These are phyloP conservation scores for Lentithecium fluviatile DNA, from an alignment of 495 filamentous ascomycete species.

Conservation along the genomic window DNA sequence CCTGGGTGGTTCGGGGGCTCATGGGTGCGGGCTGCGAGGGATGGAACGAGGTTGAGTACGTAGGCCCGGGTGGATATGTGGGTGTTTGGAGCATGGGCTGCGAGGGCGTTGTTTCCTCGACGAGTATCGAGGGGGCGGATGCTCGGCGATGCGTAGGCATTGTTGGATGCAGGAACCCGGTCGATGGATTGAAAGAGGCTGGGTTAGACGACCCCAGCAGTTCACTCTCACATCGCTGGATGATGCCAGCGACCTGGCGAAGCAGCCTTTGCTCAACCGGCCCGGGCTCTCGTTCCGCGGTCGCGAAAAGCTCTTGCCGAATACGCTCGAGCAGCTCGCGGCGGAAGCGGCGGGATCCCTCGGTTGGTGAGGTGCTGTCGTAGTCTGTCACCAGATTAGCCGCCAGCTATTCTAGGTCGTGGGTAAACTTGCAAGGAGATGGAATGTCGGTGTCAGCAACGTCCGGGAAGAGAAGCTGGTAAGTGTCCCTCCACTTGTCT, in stretches of 20 bases:
- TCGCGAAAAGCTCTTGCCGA: conserved; percentile 14
- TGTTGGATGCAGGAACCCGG: not conserved
- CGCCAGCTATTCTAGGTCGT: not conserved
- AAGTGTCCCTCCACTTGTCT: conserved; percentile 29
- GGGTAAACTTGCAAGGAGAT: conserved; percentile 15
- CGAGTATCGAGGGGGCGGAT: not conserved
- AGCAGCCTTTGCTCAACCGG: conserved; percentile 20
- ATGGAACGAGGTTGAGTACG: too few species aligned
- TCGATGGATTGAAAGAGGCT: not conserved
- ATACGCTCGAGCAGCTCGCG: conserved; percentile 21
- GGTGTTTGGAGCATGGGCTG: too few species aligned
- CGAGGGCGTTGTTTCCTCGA: too few species aligned
- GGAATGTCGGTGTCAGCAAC: conserved; percentile 15
- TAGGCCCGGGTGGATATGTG: too few species aligned
- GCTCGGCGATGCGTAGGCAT: not conserved
- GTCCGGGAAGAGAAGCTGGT: conserved; percentile 17
- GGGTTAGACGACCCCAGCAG: conserved; percentile 10
- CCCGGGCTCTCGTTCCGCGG: conserved; percentile 15
- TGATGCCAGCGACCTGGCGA: conserved; percentile 19
- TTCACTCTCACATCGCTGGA: conserved; percentile 22
- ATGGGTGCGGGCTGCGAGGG: too few species aligned
- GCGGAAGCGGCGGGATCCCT: conserved; percentile 26
- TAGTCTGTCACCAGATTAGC: conserved; percentile 5
- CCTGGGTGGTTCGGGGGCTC: too few species aligned
- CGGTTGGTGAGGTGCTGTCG: conserved; percentile 19